A percentile compares a stretch with the other conserved stretches of the same genome.
phyloP scores from a whole-genome alignment of 2,329 filamentous ascomycete species.

The Xylaria sp. region DNA sequence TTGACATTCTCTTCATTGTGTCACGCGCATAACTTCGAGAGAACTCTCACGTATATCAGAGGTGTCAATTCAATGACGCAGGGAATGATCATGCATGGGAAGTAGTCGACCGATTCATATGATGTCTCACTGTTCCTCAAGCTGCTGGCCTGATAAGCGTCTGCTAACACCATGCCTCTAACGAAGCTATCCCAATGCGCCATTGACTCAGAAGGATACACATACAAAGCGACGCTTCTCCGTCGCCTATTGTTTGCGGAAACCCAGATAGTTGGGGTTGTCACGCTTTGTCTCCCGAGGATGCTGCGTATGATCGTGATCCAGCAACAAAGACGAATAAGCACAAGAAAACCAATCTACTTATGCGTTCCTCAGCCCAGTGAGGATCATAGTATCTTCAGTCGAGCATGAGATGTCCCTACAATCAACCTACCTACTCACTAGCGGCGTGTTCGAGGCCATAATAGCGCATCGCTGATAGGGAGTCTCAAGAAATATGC shows the following conservation, averaged over 20 bases:
- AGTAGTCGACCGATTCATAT: too few species aligned
- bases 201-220: constrained; percentile 15
- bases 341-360: not conserved
- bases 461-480: too few species aligned
- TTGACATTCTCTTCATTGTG: too few species aligned
- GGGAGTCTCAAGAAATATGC: too few species aligned
- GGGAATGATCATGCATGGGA: too few species aligned
- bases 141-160: not conserved
- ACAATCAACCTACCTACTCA: not conserved
- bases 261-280: constrained; percentile 10
- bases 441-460: too few species aligned
- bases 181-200: constrained; percentile 20
- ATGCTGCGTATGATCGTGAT: constrained; percentile 14
- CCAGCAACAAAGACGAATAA: constrained; percentile 21
- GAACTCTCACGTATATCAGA: too few species aligned
- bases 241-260: constrained; percentile 28
- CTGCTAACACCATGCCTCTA: constrained; percentile 1
- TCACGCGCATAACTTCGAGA: too few species aligned
- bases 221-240: constrained; percentile 20
- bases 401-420: not conserved
- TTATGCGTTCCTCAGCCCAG: not conserved
- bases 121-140: not conserved
- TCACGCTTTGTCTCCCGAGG: constrained; percentile 23
- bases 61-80: too few species aligned
- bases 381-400: not conserved